Conservation (phyloP, 768 basidiomycete genomes). For the Rhizopogon rudus region DNA sequence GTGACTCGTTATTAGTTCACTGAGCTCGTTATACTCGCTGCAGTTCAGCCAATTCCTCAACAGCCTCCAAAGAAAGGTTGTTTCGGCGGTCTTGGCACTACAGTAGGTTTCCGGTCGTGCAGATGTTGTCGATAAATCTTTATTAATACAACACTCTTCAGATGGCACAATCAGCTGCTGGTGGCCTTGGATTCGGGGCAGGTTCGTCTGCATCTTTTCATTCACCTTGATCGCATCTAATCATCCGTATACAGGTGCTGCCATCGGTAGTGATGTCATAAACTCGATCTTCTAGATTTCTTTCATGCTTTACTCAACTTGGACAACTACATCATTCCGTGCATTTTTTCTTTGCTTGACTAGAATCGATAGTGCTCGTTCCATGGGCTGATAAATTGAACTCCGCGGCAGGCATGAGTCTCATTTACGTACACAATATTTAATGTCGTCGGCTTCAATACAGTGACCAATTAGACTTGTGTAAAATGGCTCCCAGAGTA, state of each 20-base stretch:
- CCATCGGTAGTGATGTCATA: constrained; percentile 39
- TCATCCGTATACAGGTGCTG: constrained; percentile 30
- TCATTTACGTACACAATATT: background rate
- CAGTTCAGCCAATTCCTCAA: constrained; percentile 26
- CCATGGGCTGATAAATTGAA: too few species aligned
- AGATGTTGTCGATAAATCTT: background rate
- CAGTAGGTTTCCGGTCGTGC: constrained; percentile 18
- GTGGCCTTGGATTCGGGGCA: constrained; percentile 46
- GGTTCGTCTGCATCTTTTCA: constrained; percentile 19
- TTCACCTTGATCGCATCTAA: background rate
- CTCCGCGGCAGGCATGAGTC: background rate
- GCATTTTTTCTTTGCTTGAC: background rate
- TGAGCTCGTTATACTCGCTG: too few species aligned
- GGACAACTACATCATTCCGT: background rate
- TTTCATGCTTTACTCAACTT: background rate
- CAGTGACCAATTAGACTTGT: too few species aligned
- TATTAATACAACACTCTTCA: constrained; percentile 1
- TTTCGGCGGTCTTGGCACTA: constrained; percentile 35
- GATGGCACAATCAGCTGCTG: constrained; percentile 29
- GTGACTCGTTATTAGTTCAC: too few species aligned
- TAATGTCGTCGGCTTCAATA: too few species aligned
- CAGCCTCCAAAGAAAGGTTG: constrained; percentile 29
- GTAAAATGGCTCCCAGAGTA: constrained; percentile 7
- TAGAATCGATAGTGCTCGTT: background rate
- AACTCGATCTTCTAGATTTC: constrained; percentile 40